These are phyloP conservation scores for Neopestalotiopsis sp. DNA, from an alignment of 2,329 filamentous ascomycete genomes.

Conservation along the genomic window DNA sequence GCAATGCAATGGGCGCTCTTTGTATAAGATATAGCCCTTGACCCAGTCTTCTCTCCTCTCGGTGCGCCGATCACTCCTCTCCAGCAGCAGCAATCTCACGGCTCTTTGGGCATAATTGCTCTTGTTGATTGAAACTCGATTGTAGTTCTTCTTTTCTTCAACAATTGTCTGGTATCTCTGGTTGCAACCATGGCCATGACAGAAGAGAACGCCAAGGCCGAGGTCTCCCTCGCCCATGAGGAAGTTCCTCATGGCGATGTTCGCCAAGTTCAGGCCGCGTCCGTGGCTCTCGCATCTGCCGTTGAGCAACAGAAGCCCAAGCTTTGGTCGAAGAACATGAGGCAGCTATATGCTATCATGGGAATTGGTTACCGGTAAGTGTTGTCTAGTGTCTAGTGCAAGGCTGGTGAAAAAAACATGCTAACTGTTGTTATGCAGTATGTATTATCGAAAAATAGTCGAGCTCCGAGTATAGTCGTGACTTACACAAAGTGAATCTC, in stretches of 20 bases:
- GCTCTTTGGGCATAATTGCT: neutral
- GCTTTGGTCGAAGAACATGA: slow-evolving; percentile 38
- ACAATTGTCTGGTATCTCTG: neutral
- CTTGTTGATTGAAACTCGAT: neutral
- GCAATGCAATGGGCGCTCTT: neutral
- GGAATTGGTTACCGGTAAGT: slow-evolving; percentile 37
- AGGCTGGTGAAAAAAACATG: neutral
- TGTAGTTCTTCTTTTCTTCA: neutral
- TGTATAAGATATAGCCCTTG: neutral
- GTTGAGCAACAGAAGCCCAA: slow-evolving; percentile 40
- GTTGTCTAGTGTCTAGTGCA: neutral
- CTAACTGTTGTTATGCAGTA: neutral
- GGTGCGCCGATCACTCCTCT: slow-evolving; percentile 9
- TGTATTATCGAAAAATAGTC: neutral
- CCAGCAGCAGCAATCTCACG: neutral
- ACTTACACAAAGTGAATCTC: neutral
- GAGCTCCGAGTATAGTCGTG: neutral
- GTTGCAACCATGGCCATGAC: slow-evolving; percentile 22
- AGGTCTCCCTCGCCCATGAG: slow-evolving; percentile 27
- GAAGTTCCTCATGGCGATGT: slow-evolving; percentile 31
- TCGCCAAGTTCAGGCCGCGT: slow-evolving; percentile 41
- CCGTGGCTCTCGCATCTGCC: slow-evolving; percentile 40
- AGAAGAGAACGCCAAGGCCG: slow-evolving; percentile 24
- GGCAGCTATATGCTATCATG: slow-evolving; percentile 44
- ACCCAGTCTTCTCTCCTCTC: neutral